These are phyloP conservation scores for Fusarium sp. DNA, from an alignment of 2,329 filamentous ascomycete species.

Conservation along the genomic window DNA sequence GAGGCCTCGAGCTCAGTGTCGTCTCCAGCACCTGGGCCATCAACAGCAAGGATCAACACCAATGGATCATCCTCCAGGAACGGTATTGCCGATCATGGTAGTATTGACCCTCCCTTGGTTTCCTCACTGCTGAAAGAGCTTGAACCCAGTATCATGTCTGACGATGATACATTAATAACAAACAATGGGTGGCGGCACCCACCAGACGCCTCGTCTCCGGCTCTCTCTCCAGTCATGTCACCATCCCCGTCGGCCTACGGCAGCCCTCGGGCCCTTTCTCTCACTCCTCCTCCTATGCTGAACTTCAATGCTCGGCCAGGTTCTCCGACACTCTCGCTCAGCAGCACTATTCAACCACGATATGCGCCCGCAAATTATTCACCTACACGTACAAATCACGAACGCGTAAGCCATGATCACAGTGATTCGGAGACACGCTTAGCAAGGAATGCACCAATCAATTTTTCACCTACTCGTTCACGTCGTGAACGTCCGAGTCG, in stretches of 20 bases:
- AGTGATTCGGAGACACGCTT: conserved; percentile 62
- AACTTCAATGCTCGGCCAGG: conserved; percentile 66
- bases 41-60: conserved; percentile 37
- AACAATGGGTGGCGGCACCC: conserved; percentile 49
- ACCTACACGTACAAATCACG: conserved; percentile 5
- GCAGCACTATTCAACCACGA: conserved; percentile 77
- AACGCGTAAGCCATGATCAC: conserved; percentile 23
- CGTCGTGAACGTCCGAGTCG: conserved; percentile 26
- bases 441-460: conserved; percentile 49
- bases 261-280: conserved; percentile 74
- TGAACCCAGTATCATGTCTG: conserved; percentile 71
- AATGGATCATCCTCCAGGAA: conserved; percentile 44
- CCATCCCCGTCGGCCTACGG: conserved; percentile 73
- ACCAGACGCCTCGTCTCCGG: conserved; percentile 67
- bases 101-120: conserved; percentile 80
- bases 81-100: conserved; percentile 38
- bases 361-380: conserved; percentile 83
- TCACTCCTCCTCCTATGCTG: conserved; percentile 76
- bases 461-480: conserved; percentile 70
- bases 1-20: conserved; percentile 61
- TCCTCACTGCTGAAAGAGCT: conserved; percentile 91
- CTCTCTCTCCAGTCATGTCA: conserved; percentile 73
- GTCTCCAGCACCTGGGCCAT: conserved; percentile 50
- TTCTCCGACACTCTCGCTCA: conserved; percentile 75
- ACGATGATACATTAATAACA: conserved; percentile 61